phyloP scores from a whole-genome alignment of 169 alveolate genomes.

The Cystoisospora suis region DNA sequence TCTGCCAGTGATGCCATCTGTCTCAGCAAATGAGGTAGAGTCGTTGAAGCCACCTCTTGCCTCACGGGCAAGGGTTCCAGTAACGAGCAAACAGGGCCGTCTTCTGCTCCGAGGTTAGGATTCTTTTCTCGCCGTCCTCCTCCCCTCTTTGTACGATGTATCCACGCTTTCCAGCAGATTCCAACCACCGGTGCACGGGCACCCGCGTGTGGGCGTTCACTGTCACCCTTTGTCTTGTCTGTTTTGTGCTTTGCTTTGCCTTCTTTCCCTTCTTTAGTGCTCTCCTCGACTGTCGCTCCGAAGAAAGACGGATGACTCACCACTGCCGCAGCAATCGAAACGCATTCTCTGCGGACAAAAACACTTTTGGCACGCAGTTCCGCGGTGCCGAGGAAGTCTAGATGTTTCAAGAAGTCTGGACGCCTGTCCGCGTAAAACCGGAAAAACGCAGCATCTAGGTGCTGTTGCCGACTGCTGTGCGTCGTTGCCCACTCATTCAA shows the following conservation, averaged over 20 bases:
- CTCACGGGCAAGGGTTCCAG: neutral
- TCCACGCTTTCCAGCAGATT: constrained; percentile 11
- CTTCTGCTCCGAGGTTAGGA: neutral
- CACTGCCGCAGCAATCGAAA: constrained; percentile 1
- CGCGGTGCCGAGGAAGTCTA: constrained; percentile 4
- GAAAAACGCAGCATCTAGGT: constrained; percentile 5
- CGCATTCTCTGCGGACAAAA: constrained; percentile 1
- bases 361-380: neutral
- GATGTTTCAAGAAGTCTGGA: neutral
- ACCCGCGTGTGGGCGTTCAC: neutral
- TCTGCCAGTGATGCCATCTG: neutral
- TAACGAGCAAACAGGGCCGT: neutral
- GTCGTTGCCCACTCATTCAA: neutral
- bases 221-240: neutral
- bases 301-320: neutral
- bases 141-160: neutral
- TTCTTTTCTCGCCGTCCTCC: neutral
- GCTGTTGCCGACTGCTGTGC: constrained; percentile 34
- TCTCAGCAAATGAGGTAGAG: neutral
- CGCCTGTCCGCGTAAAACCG: constrained; percentile 7
- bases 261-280: neutral
- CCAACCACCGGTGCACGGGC: neutral
- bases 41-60: neutral
- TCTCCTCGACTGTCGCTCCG: neutral
- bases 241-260: neutral